Base-by-base conservation (phyloP, 2,329 filamentous ascomycete genomes). In the Cadophora sp. region DNA sequence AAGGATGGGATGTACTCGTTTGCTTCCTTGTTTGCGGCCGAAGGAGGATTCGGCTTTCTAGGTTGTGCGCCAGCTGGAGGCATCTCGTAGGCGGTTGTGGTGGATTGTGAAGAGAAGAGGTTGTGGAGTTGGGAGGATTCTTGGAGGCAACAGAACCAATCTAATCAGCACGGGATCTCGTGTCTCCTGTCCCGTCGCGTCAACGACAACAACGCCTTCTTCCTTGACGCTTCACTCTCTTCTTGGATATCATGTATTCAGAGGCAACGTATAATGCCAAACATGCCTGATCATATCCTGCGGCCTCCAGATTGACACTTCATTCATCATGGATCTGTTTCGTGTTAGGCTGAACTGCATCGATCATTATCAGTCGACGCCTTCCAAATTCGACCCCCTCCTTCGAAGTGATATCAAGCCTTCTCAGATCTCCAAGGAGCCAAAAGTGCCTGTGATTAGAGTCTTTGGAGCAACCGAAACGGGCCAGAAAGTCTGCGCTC, bases 1-100 rank as follows among this genome's bases (percentile, higher is more conserved):
- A 97, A 99, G 63, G 92, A 89, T 6, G 96, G 96, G 76, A 99
- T 99, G 84, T 99, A 99, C 79, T 97, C 90, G 85, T 99, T 99
- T 80, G 96, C 93, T 80, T 97, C 94, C 79, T 97, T 97, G 64
- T 85, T 87, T 18, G 85, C 81, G 18, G 80, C 82, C 69, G 78
- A 76, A 41, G 76, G 76, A 51, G 73, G 70, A 47, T 71, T 68
- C 20, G 76, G 76, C 64, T 78, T 78, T 24, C 71, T 66, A 51
- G 77, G 76, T 66, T 77, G 76, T 14, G 70, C 67, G 30, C 75
- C 76, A 39, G 75, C 72, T 66, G 77, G 80, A 67, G 83, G 83
- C 72, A 83, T 82, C 39, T 69, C 74, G 51, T 48, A 41, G 22
- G 45, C 1, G 58, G 39, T 24, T 66, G 53, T 50, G 48, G 22